phyloP scores from a whole-genome alignment of 2,329 filamentous ascomycete genomes.

The Ramularia endophylla region DNA sequence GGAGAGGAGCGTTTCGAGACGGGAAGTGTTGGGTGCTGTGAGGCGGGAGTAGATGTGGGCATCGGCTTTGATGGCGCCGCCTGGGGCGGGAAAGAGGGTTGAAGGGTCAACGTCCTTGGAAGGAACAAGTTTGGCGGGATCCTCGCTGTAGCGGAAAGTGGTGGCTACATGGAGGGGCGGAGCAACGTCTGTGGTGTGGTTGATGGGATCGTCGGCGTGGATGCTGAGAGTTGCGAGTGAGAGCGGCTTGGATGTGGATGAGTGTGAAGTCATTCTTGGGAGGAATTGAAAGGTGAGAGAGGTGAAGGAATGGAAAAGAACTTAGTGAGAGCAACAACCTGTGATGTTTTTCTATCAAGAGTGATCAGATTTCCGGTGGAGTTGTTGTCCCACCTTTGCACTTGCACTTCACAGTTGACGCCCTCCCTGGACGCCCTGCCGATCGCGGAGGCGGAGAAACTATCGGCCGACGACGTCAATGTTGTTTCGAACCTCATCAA shows the following conservation, averaged over 20 bases:
- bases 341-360: no score
- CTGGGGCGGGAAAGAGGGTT: slow-evolving; percentile 21
- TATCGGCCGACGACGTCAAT: no score
- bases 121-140: slow-evolving; percentile 58
- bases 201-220: slow-evolving; percentile 32
- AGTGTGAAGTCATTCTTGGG: no score
- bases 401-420: no score
- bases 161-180: slow-evolving; percentile 88
- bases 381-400: no score
- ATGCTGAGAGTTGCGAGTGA: slow-evolving; percentile 29
- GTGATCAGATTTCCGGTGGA: no score
- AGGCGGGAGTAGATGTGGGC: slow-evolving; percentile 80
- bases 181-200: slow-evolving; percentile 61
- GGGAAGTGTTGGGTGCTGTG: slow-evolving; percentile 69
- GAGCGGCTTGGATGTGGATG: background rate
- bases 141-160: slow-evolving; percentile 72
- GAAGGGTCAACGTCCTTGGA: slow-evolving; percentile 21
- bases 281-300: no score
- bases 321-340: no score
- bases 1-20: slow-evolving; percentile 76
- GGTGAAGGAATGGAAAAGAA: no score
- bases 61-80: slow-evolving; percentile 45
- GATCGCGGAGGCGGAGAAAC: no score
- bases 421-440: no score
- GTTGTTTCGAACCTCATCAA: no score